phyloP scores from a whole-genome alignment of 495 filamentous ascomycete genomes.

The Penicillium herquei region DNA sequence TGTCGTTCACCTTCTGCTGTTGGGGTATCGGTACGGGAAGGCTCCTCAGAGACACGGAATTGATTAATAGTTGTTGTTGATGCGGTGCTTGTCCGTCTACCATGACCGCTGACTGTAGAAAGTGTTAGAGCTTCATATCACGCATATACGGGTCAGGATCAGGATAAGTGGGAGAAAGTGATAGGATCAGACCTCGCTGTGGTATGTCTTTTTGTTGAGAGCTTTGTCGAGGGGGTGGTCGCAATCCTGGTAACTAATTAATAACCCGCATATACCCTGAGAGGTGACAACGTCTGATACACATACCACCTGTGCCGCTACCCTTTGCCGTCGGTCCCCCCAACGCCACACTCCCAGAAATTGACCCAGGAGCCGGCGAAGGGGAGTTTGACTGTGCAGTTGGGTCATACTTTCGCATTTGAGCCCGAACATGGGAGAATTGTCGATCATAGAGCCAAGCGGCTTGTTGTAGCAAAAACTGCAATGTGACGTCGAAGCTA shows the following conservation, averaged over 20 bases:
- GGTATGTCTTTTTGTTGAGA: conserved; percentile 61
- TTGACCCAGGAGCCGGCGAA: conserved; percentile 49
- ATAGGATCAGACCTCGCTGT: conserved; percentile 38
- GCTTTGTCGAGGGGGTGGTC: conserved; percentile 60
- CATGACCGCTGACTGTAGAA: conserved; percentile 12
- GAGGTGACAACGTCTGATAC: conserved; percentile 1
- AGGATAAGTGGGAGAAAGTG: background rate
- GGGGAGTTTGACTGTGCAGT: conserved; percentile 41
- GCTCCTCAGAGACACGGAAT: conserved; percentile 24
- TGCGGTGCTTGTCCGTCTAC: conserved; percentile 54
- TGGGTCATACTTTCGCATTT: conserved; percentile 75
- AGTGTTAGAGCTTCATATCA: conserved; percentile 4
- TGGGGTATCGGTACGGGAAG: conserved; percentile 48
- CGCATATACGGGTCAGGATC: background rate
- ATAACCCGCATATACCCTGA: background rate
- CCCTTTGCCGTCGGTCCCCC: conserved; percentile 59
- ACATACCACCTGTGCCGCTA: conserved; percentile 54
- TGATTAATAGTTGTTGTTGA: conserved; percentile 52
- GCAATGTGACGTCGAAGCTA: conserved; percentile 70
- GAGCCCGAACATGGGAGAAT: conserved; percentile 80
- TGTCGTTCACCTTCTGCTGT: conserved; percentile 33
- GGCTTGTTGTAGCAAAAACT: conserved; percentile 90
- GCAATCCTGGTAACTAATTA: conserved; percentile 33
- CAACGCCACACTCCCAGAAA: conserved; percentile 47
- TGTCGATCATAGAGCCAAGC: conserved; percentile 94